Conservation (phyloP, 2,329 filamentous ascomycete genomes). For the Fusarium hostae region DNA sequence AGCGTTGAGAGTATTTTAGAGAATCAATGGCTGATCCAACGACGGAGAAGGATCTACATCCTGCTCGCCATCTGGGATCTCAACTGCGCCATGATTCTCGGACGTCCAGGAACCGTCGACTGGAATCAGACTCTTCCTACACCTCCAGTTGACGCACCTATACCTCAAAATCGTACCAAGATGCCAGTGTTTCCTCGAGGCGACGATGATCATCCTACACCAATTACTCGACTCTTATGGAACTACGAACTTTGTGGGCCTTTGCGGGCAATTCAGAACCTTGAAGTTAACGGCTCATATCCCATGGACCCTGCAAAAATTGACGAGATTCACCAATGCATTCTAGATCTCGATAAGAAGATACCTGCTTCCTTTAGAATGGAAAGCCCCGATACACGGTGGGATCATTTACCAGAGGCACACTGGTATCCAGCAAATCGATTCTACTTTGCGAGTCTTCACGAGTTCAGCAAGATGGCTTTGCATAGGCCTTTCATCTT, state of each 20-base stretch:
- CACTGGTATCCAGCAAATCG: conserved; percentile 63
- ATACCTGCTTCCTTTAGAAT: conserved; percentile 65
- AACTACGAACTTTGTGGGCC: conserved; percentile 59
- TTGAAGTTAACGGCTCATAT: conserved; percentile 67
- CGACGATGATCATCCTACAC: conserved; percentile 65
- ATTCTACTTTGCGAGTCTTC: conserved; percentile 59
- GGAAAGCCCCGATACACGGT: conserved; percentile 66
- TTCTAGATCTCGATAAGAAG: conserved; percentile 59
- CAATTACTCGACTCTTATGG: conserved; percentile 65
- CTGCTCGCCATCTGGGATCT: conserved; percentile 63
- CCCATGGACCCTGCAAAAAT: conserved; percentile 65
- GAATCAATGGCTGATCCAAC: conserved; percentile 68
- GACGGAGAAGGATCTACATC: conserved; percentile 66
- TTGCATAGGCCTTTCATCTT: conserved; percentile 72
- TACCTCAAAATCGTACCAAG: conserved; percentile 59
- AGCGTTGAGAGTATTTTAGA: conserved; percentile 62
- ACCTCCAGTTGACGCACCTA: conserved; percentile 64
- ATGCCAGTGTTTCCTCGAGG: conserved; percentile 60
- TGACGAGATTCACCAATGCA: conserved; percentile 63
- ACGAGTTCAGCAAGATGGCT: conserved; percentile 66
- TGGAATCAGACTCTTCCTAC: conserved; percentile 58
- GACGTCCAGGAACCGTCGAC: conserved; percentile 67
- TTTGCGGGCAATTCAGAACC: conserved; percentile 63
- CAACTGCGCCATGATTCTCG: conserved; percentile 64
- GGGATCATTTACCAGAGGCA: conserved; percentile 64